Evolutionary conservation across 805 yeast genomes (phyloP).

Genomic region (Saccharomycopsis amapae): DNA sequence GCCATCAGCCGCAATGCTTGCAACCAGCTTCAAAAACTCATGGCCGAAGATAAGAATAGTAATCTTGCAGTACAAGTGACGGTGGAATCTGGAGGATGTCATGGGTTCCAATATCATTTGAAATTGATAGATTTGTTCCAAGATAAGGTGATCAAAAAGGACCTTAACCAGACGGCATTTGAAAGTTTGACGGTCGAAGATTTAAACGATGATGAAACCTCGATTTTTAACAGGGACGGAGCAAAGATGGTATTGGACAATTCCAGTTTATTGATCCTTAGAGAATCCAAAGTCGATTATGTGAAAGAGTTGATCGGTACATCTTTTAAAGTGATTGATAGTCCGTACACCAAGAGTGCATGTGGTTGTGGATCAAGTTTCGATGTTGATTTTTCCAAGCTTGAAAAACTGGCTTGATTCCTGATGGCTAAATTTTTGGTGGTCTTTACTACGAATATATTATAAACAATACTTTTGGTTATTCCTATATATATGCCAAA

Average conservation of each 20-base stretch:
- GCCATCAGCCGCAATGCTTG: conserved; percentile 35
- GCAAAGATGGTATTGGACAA: conserved; percentile 76
- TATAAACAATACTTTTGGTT: not conserved
- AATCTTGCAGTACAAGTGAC: conserved; percentile 59
- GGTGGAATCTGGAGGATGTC: conserved; percentile 97
- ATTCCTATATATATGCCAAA: not conserved
- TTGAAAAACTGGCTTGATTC: not conserved
- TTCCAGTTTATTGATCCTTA: conserved; percentile 67
- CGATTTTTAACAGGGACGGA: conserved; percentile 60
- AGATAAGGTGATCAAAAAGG: conserved; percentile 26
- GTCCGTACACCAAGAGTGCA: conserved; percentile 77
- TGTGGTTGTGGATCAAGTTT: conserved; percentile 84
- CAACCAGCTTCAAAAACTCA: conserved; percentile 45
- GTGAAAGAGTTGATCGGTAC: conserved; percentile 92
- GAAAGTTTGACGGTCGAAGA: conserved; percentile 24
- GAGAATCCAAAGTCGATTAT: conserved; percentile 82
- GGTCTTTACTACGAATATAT: not conserved
- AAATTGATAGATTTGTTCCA: conserved; percentile 43
- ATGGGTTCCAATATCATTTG: conserved; percentile 88
- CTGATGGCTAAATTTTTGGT: not conserved
- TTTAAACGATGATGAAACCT: conserved; percentile 24
- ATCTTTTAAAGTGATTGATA: conserved; percentile 82
- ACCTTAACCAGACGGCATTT: conserved; percentile 23
- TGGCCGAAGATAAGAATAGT: conserved; percentile 47
- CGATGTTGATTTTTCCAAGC: conserved; percentile 49